Evolutionary conservation across 1,284 basidiomycete species (phyloP).

Genomic region (Cutaneotrichosporon curvatum): DNA sequence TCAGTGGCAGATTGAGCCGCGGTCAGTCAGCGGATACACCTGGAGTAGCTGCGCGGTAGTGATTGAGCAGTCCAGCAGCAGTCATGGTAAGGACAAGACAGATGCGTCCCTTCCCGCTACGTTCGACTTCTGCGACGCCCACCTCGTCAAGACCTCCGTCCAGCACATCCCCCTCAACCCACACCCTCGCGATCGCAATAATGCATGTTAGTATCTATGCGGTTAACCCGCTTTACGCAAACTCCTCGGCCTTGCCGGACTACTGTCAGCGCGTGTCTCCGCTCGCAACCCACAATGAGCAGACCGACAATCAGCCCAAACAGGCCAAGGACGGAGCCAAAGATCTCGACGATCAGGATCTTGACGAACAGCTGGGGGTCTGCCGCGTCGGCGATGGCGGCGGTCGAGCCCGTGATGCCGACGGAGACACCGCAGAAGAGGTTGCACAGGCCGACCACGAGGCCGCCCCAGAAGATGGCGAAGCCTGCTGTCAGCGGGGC

Average conservation of each 20-base stretch:
- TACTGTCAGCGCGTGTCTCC: conserved; percentile 10
- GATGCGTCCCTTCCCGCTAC: too few relatives aligned
- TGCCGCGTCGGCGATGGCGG: conserved; percentile 83
- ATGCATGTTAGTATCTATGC: conserved; percentile 18
- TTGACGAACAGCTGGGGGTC: conserved; percentile 90
- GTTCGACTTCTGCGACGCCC: too few relatives aligned
- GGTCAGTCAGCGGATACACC: too few relatives aligned
- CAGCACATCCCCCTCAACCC: too few relatives aligned
- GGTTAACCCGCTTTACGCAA: conserved; percentile 27
- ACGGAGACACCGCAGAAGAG: conserved; percentile 87
- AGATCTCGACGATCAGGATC: conserved; percentile 89
- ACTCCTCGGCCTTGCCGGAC: conserved; percentile 47
- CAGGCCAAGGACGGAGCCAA: conserved; percentile 82
- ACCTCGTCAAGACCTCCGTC: too few relatives aligned
- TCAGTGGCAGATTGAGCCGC: too few relatives aligned
- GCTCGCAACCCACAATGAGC: conserved; percentile 31
- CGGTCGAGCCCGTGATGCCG: conserved; percentile 84
- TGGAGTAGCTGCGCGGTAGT: too few relatives aligned
- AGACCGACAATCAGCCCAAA: conserved; percentile 70
- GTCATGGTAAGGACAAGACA: too few relatives aligned
- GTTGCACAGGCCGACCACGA: conserved; percentile 81
- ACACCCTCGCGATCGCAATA: too few relatives aligned
- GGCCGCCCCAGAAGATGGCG: conserved; percentile 88
- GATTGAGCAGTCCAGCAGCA: too few relatives aligned
- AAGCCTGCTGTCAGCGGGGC: conserved; percentile 55